Conservation (phyloP, 495 filamentous ascomycete genomes). For the Gamarada debralockiae region DNA sequence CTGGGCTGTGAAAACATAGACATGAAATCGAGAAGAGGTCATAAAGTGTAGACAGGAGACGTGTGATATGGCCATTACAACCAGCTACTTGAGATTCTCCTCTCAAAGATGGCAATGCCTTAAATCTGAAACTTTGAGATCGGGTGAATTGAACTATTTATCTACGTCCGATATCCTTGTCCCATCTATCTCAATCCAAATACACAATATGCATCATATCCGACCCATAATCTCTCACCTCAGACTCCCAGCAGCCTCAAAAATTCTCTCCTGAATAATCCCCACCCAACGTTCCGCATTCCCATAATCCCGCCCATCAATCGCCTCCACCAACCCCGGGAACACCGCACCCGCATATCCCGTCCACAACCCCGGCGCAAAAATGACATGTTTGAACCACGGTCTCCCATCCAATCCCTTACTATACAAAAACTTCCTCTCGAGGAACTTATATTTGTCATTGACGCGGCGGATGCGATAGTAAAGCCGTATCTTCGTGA, state of each 20-base stretch:
- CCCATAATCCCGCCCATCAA: conserved; percentile 71
- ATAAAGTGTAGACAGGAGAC: no score
- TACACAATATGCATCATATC: neutral
- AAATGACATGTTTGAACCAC: conserved; percentile 94
- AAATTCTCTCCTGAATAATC: conserved; percentile 68
- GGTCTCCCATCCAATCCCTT: conserved; percentile 75
- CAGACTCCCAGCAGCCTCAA: conserved; percentile 52
- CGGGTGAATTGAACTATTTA: neutral
- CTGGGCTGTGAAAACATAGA: no score
- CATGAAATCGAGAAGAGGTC: no score
- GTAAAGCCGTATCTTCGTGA: conserved; percentile 59
- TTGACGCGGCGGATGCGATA: conserved; percentile 62
- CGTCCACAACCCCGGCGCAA: conserved; percentile 84
- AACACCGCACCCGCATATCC: conserved; percentile 82
- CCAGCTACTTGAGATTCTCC: no score
- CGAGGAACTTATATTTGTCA: conserved; percentile 69
- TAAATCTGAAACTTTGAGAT: neutral
- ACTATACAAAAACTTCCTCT: conserved; percentile 76
- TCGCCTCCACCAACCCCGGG: conserved; percentile 80
- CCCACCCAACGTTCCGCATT: conserved; percentile 72
- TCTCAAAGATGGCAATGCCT: neutral
- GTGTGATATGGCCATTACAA: neutral
- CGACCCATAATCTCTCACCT: neutral
- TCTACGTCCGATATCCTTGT: no score
- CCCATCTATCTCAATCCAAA: neutral